Base-by-base conservation (phyloP, 1,284 basidiomycete species). In the Fomes fomentarius region DNA sequence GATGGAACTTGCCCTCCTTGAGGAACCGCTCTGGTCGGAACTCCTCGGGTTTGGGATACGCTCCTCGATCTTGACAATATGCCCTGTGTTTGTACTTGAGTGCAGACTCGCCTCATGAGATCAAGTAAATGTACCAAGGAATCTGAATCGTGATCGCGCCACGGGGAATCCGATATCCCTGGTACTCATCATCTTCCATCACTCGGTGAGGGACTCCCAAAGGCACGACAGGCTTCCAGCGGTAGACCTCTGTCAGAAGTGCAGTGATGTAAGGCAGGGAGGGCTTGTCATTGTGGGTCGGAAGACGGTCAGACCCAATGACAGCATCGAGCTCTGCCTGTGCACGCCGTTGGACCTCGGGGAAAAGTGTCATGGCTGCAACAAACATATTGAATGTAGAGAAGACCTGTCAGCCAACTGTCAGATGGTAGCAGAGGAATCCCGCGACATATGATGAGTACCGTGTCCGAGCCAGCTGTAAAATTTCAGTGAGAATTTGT, bases 271-370 rank as follows among this genome's bases (percentile, higher is more conserved):
- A 63, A 2, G 59, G 56, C 11, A 63, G 60, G 11, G 56, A 37
- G 2, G 61, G 17, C 19, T 43, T 45, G 42, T 67, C 63, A 6
- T 35, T 40, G 31, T 62, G 56, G 4, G 59, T 56, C 0, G 62
- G 62, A 7, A 66, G 54, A 17, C 63, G 56, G 26, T 40, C 31
- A 10, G 52, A 39, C 4, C 65, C 62, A 1, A 66, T 46, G 10
- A 67, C 52, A 0, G 47, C 15, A 33, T 71, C 71, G 9, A 72
- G 49, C 49, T 73, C 69, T 1, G 54, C 52, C 38, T 73, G 72
- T 2, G 66, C 65, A 24, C 59, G 61, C 8, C 35, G 33, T 47
- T 64, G 64, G 0, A 65, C 60, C 15, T 65, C 60, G 1, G 69
- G 68, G 41, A 60, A 48, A 1, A 60, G 50, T 6, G 58, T 47